Evolutionary conservation across 768 basidiomycete genomes (phyloP).

Genomic region (Leccinum disarticulatum): DNA sequence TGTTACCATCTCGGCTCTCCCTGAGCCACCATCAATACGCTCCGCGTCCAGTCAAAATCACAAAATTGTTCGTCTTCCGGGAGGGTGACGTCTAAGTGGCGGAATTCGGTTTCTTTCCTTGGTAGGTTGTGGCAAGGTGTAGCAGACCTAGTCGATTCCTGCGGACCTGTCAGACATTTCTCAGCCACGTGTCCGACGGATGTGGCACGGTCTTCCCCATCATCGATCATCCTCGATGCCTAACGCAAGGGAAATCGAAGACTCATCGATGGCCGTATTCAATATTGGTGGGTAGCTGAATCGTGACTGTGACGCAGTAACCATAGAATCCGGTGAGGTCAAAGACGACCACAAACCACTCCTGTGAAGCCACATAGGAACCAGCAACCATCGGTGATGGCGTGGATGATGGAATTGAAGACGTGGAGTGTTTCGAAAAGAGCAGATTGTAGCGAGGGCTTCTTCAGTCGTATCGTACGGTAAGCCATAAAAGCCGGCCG

Average conservation of each 20-base stretch:
- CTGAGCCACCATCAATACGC: slow-evolving; percentile 65
- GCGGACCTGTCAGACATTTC: slow-evolving; percentile 12
- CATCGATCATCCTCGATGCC: slow-evolving; percentile 25
- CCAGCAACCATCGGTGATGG: slow-evolving; percentile 24
- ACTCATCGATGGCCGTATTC: slow-evolving; percentile 61
- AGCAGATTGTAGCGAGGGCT: slow-evolving; percentile 66
- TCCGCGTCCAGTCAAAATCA: slow-evolving; percentile 70
- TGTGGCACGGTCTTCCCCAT: slow-evolving; percentile 21
- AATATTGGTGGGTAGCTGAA: slow-evolving; percentile 54
- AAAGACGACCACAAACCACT: slow-evolving; percentile 27
- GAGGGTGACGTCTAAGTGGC: slow-evolving; percentile 28
- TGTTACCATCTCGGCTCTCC: slow-evolving; percentile 43
- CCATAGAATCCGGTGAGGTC: slow-evolving; percentile 42
- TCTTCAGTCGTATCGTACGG: slow-evolving; percentile 47
- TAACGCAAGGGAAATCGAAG: slow-evolving; percentile 42
- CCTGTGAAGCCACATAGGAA: slow-evolving; percentile 14
- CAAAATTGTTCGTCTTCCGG: slow-evolving; percentile 40
- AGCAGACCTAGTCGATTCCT: slow-evolving; percentile 20
- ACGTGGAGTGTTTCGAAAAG: slow-evolving; percentile 62
- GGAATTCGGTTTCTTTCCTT: slow-evolving; percentile 26
- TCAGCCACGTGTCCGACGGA: slow-evolving; percentile 13
- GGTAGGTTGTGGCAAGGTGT: slow-evolving; percentile 17
- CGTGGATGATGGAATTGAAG: slow-evolving; percentile 40
- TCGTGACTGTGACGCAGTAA: slow-evolving; percentile 53
- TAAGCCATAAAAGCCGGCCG: slow-evolving; percentile 36